Conservation (phyloP, 2,329 filamentous ascomycete genomes). For the Zelopaecilomyces penicillatus region DNA sequence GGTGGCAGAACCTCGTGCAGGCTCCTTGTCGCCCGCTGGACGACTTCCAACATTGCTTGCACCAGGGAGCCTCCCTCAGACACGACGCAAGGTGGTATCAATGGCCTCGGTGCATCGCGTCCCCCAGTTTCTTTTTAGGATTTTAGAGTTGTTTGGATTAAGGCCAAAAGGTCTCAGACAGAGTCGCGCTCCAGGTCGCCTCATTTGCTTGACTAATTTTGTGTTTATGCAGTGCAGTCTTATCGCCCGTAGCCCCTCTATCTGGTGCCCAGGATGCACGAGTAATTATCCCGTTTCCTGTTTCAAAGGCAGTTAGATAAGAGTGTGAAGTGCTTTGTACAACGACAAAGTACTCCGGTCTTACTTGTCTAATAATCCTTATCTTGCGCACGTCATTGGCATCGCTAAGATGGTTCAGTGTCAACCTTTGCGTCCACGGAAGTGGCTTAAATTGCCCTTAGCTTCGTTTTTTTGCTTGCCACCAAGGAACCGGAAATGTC, state of each 20-base stretch:
- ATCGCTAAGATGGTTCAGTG: no score
- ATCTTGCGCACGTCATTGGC: no score
- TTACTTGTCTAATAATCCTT: no score
- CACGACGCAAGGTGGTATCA: not conserved
- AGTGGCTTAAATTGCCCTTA: no score
- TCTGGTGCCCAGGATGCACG: not conserved
- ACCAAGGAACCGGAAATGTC: no score
- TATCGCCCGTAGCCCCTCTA: not conserved
- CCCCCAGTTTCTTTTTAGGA: not conserved
- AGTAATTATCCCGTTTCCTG: not conserved
- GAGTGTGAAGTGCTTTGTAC: not conserved
- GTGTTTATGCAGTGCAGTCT: not conserved
- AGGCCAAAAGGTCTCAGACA: slow-evolving; percentile 2
- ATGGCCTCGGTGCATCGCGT: not conserved
- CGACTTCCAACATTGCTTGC: no score
- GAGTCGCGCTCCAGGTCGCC: not conserved
- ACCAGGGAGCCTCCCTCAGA: no score
- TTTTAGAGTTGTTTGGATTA: slow-evolving; percentile 1
- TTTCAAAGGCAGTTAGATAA: not conserved
- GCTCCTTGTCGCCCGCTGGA: no score
- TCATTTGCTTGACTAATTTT: slow-evolving; percentile 1
- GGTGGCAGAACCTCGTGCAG: no score
- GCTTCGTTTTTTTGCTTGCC: no score
- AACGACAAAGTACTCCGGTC: not conserved
- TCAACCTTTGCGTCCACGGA: no score